phyloP scores from a whole-genome alignment of 2,329 filamentous ascomycete genomes.

The Microcera coccophila region DNA sequence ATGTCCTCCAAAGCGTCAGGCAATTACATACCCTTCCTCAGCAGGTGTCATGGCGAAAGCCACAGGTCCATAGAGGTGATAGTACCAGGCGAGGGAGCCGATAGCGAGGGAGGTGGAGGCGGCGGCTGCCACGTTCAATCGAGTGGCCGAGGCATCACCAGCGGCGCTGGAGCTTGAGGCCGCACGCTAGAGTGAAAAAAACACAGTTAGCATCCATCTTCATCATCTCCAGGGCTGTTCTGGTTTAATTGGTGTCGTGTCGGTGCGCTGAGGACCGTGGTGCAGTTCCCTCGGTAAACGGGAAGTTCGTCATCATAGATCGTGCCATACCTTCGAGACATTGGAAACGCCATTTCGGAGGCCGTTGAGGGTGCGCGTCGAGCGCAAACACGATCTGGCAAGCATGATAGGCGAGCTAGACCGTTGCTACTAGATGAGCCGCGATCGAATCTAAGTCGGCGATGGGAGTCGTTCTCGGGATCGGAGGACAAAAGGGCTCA shows the following conservation, averaged over 20 bases:
- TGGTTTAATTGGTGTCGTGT: constrained; percentile 29
- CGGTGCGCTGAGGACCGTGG: constrained; percentile 20
- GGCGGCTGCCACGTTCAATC: constrained; percentile 80
- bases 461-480: constrained; percentile 37
- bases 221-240: constrained; percentile 14
- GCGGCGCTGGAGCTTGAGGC: constrained; percentile 68
- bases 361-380: constrained; percentile 78
- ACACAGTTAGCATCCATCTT: constrained; percentile 37
- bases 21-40: constrained; percentile 88
- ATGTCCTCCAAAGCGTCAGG: constrained; percentile 6
- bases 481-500: constrained; percentile 39
- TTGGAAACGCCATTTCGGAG: constrained; percentile 69
- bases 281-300: constrained; percentile 35
- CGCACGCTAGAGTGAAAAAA: constrained; percentile 48
- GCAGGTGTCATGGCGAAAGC: constrained; percentile 86
- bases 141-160: constrained; percentile 67
- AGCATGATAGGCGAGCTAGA: constrained; percentile 68
- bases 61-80: constrained; percentile 87
- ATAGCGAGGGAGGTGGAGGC: constrained; percentile 82
- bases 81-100: constrained; percentile 94
- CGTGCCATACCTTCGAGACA: constrained; percentile 67
- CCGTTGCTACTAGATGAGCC: constrained; percentile 35
- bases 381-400: constrained; percentile 86
- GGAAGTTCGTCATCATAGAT: constrained; percentile 30
- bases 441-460: constrained; percentile 35